These are phyloP conservation scores for Golovinomyces cichoracearum DNA, from an alignment of 2,329 filamentous ascomycete species.

Conservation along the genomic window DNA sequence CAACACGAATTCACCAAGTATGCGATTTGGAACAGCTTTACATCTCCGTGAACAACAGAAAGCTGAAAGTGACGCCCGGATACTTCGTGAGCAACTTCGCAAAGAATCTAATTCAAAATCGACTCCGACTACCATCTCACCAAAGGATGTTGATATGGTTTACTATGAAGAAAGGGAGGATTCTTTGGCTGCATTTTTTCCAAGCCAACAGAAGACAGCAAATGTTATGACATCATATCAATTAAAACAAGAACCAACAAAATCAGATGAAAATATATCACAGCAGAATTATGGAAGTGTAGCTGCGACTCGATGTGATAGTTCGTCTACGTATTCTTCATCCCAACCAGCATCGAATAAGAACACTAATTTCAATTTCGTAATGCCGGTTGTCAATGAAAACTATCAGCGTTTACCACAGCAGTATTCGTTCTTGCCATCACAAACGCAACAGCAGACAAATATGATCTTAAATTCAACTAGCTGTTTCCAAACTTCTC, in stretches of 20 bases:
- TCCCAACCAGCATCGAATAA: conserved; percentile 11
- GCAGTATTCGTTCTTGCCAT: conserved; percentile 14
- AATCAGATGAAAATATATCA: conserved; percentile 16
- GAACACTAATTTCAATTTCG: conserved; percentile 21
- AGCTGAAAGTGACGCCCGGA: conserved; percentile 29
- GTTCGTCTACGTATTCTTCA: conserved; percentile 14
- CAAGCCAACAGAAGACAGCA: conserved; percentile 25
- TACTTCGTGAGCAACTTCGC: conserved; percentile 18
- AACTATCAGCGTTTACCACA: conserved; percentile 11
- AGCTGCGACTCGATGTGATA: conserved; percentile 18
- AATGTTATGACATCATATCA: conserved; percentile 17
- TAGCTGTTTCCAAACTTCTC: conserved; percentile 13
- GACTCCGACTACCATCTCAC: conserved; percentile 69
- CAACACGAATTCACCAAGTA: conserved; percentile 13
- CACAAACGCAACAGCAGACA: conserved; percentile 8
- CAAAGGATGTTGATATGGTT: conserved; percentile 71
- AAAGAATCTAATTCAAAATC: conserved; percentile 17
- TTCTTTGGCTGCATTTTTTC: conserved; percentile 46
- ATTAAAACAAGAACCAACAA: conserved; percentile 11
- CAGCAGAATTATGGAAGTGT: conserved; percentile 20
- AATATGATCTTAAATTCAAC: conserved; percentile 11
- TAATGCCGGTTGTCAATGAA: conserved; percentile 17
- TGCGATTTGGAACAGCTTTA: conserved; percentile 27
- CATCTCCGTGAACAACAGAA: conserved; percentile 35
- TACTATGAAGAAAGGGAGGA: conserved; percentile 53